These are phyloP conservation scores for Mycena amicta DNA, from an alignment of 768 basidiomycete genomes.

Conservation along the genomic window DNA sequence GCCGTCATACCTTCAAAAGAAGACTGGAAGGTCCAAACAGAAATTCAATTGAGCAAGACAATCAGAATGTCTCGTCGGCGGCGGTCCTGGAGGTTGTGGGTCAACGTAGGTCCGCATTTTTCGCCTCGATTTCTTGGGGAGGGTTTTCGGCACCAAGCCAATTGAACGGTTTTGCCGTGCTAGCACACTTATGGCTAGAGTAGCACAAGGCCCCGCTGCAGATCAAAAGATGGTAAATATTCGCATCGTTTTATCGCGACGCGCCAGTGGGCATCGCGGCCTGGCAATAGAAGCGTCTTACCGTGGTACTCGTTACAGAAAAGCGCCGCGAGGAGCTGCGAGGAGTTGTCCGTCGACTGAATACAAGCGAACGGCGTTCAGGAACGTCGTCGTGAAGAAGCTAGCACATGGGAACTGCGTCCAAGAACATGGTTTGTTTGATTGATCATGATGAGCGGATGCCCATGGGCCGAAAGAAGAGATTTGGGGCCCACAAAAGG, in stretches of 20 bases:
- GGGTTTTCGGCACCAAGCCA: too few species aligned
- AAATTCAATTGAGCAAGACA: not conserved
- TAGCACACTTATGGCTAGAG: not conserved
- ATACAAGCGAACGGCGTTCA: not conserved
- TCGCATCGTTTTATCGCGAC: not conserved
- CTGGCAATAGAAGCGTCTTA: too few species aligned
- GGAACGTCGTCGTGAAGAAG: not conserved
- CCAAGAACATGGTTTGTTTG: not conserved
- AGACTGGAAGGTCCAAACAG: not conserved
- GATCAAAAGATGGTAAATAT: not conserved
- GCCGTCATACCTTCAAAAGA: not conserved
- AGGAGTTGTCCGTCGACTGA: not conserved
- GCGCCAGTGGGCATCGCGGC: too few species aligned
- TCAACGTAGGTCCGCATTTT: not conserved
- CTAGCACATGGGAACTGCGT: not conserved
- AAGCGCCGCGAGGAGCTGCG: not conserved
- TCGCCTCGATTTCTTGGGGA: not conserved
- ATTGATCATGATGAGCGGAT: not conserved
- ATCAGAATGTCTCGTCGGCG: not conserved
- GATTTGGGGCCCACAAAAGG: not conserved
- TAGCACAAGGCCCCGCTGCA: too few species aligned
- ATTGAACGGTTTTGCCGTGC: not conserved
- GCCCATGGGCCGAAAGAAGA: not conserved
- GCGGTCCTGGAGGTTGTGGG: not conserved
- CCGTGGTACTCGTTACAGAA: too few species aligned